Evolutionary conservation across 2,329 filamentous ascomycete species (phyloP).

Genomic region (Claviceps sp.): DNA sequence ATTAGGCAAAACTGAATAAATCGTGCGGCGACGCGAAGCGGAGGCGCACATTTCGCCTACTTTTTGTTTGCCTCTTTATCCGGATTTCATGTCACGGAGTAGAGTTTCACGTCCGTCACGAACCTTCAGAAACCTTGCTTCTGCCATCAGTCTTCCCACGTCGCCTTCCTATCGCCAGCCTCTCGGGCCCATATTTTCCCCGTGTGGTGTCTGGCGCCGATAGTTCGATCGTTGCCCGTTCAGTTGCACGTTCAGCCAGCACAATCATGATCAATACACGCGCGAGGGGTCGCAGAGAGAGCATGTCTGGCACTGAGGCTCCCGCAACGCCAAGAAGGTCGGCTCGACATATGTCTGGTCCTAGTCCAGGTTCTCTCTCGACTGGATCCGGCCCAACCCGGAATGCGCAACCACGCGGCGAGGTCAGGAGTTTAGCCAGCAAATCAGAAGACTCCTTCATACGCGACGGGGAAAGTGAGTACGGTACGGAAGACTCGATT

Average conservation of each 20-base stretch:
- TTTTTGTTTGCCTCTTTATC: too few species aligned
- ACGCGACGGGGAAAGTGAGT: background rate
- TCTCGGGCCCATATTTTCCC: too few species aligned
- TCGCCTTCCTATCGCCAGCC: too few species aligned
- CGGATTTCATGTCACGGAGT: too few species aligned
- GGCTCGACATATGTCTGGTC: background rate
- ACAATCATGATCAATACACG: background rate
- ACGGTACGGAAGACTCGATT: background rate
- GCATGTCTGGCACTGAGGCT: background rate
- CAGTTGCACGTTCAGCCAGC: background rate
- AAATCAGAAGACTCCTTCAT: background rate
- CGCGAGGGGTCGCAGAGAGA: background rate
- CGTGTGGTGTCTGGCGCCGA: too few species aligned
- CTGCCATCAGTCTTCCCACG: too few species aligned
- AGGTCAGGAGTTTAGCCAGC: constrained; percentile 2
- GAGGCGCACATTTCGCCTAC: too few species aligned
- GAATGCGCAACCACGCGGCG: constrained; percentile 1
- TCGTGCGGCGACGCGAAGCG: too few species aligned
- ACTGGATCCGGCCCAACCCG: background rate
- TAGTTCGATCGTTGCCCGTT: background rate
- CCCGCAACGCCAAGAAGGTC: background rate
- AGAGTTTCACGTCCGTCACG: too few species aligned
- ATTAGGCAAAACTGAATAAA: background rate
- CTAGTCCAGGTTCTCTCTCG: background rate
- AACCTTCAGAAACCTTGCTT: too few species aligned